These are phyloP conservation scores for Thinopyrum elongatum DNA, from an alignment of 176 grass and related monocot species.

Conservation along the genomic window DNA sequence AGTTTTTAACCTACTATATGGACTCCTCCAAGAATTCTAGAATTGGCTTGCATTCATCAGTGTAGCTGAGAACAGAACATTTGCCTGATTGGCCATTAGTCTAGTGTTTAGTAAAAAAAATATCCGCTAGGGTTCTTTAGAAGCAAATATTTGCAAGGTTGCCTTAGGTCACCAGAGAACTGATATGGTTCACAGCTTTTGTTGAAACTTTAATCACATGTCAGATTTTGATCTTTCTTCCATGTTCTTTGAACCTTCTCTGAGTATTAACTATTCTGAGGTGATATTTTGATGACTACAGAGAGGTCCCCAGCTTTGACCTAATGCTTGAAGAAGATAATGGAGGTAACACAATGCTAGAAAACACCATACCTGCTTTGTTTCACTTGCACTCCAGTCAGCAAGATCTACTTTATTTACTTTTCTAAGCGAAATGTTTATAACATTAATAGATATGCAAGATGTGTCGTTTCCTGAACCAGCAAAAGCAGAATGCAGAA, in stretches of 20 bases:
- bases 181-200: constrained; percentile 26
- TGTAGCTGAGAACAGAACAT: background rate
- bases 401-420: constrained; percentile 14
- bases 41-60: constrained; percentile 3
- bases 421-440: constrained; percentile 19
- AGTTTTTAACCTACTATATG: constrained; percentile 27
- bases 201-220: background rate
- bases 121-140: background rate
- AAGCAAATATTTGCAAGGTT: constrained; percentile 19
- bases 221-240: constrained; percentile 18
- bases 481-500: constrained; percentile 50
- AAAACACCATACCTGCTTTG: background rate
- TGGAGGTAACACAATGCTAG: constrained; percentile 48
- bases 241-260: constrained; percentile 27
- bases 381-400: constrained; percentile 8
- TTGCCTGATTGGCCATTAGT: background rate
- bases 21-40: background rate
- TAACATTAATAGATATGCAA: constrained; percentile 32
- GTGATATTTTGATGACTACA: constrained; percentile 26
- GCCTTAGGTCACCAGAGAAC: constrained; percentile 11
- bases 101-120: background rate
- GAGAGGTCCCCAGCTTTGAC: constrained; percentile 76
- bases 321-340: constrained; percentile 55
- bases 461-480: constrained; percentile 33
- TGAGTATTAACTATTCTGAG: constrained; percentile 27